These are phyloP conservation scores for Claviceps arundinis DNA, from an alignment of 2,329 filamentous ascomycete genomes.

Conservation along the genomic window DNA sequence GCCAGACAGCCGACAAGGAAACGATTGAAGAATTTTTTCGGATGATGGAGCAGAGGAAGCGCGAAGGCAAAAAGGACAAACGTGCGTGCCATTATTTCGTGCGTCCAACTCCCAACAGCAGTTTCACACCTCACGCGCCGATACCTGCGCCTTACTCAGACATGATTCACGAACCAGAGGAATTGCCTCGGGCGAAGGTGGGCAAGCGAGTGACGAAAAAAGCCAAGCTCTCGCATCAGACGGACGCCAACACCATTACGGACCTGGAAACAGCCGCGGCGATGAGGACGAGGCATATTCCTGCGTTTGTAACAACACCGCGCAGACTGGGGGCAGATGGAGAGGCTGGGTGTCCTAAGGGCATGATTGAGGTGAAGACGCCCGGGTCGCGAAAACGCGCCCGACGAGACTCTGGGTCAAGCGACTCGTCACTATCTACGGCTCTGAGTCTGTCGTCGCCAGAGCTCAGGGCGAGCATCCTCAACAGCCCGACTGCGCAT, in stretches of 20 bases:
- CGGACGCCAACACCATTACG: constrained; percentile 1
- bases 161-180: constrained; percentile 22
- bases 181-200: constrained; percentile 1
- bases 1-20: constrained; percentile 40
- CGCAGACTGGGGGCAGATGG: not conserved
- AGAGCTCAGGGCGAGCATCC: constrained; percentile 16
- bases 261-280: not conserved
- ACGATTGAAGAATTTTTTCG: constrained; percentile 37
- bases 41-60: constrained; percentile 41
- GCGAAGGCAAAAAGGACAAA: constrained; percentile 40
- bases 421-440: constrained; percentile 30
- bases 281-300: not conserved
- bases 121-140: constrained; percentile 30
- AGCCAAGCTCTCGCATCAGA: constrained; percentile 19
- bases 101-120: constrained; percentile 29
- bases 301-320: constrained; percentile 1
- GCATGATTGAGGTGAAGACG: constrained; percentile 18
- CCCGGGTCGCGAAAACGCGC: constrained; percentile 21
- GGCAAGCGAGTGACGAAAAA: constrained; percentile 23
- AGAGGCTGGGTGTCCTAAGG: not conserved
- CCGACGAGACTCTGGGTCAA: constrained; percentile 24
- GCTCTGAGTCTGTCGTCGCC: constrained; percentile 26
- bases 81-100: constrained; percentile 41
- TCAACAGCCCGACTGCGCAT: constrained; percentile 2
- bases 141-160: constrained; percentile 35